These are phyloP conservation scores for Chenopodium suecicum DNA, from an alignment of 148 eudicot genomes.

Conservation along the genomic window DNA sequence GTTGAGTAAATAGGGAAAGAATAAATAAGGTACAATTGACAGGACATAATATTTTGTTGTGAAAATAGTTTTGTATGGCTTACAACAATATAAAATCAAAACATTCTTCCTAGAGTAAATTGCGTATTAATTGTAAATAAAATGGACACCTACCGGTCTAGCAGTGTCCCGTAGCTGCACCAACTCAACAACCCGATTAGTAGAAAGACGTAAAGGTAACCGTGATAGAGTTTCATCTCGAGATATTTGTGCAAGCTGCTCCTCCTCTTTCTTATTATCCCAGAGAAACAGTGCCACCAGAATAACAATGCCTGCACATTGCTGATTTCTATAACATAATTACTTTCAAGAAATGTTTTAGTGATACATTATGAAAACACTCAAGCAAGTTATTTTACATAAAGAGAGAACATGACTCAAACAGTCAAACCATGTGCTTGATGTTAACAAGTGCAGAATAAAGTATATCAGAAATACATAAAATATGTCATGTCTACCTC, in stretches of 20 bases:
- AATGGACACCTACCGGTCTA: constrained; percentile 79
- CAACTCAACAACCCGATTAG: constrained; percentile 89
- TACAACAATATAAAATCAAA: not conserved
- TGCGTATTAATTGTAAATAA: not conserved
- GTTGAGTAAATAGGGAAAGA: not conserved
- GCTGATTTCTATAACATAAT: constrained; percentile 59
- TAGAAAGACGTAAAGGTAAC: constrained; percentile 93
- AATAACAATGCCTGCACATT: constrained; percentile 71
- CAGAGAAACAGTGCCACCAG: constrained; percentile 76
- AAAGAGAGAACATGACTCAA: not conserved
- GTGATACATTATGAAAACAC: not conserved
- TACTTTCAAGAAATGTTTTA: constrained; percentile 31
- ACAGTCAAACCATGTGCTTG: not conserved
- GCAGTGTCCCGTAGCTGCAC: constrained; percentile 87
- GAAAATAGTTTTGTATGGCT: not conserved
- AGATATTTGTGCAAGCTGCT: constrained; percentile 86
- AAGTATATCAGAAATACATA: not conserved
- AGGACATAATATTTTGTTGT: not conserved
- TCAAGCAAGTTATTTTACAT: not conserved
- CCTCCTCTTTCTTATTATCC: constrained; percentile 98
- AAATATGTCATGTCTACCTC: constrained; percentile 46
- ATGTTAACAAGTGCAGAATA: not conserved
- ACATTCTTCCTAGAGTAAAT: not conserved
- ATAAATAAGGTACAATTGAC: not conserved
- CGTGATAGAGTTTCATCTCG: constrained; percentile 89